Conservation (phyloP, 306 rosid genomes). For the Pueraria montana region DNA sequence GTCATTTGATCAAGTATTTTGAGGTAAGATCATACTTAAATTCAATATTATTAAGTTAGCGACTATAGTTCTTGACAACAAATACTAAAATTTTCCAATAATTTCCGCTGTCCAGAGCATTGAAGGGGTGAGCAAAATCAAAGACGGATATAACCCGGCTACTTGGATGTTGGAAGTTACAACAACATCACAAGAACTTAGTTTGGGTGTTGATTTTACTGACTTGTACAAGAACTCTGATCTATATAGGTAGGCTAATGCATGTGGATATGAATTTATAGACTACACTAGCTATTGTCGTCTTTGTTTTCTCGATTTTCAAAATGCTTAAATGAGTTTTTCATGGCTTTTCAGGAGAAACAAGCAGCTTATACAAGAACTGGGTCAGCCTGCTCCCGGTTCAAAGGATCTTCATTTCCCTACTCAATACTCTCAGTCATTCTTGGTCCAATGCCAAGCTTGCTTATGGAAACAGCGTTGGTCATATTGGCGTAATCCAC, state of each 20-base stretch:
- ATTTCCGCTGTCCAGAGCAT: slow-evolving; percentile 52
- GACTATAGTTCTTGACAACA: not conserved
- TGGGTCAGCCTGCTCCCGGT: slow-evolving; percentile 65
- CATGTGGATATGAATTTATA: not conserved
- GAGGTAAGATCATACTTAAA: slow-evolving; percentile 51
- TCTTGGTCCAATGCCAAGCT: slow-evolving; percentile 73
- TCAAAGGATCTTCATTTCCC: slow-evolving; percentile 75
- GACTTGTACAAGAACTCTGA: slow-evolving; percentile 69
- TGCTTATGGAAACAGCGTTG: slow-evolving; percentile 83
- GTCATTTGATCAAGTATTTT: slow-evolving; percentile 63
- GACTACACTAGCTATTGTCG: not conserved
- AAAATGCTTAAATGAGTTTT: slow-evolving; percentile 35
- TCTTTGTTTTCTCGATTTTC: slow-evolving; percentile 7
- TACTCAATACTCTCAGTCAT: slow-evolving; percentile 67
- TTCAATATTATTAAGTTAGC: not conserved
- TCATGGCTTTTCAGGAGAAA: slow-evolving; percentile 70
- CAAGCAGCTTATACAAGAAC: slow-evolving; percentile 70
- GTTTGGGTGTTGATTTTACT: slow-evolving; percentile 70
- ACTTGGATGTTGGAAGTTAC: slow-evolving; percentile 95
- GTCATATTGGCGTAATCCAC: slow-evolving; percentile 71
- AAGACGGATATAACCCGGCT: slow-evolving; percentile 88
- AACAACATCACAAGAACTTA: slow-evolving; percentile 64
- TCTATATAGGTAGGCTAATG: slow-evolving; percentile 55
- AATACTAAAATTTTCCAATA: slow-evolving; percentile 15
- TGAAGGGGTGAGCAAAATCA: slow-evolving; percentile 71